Percentiles rank a stretch among this genome's conserved stretches.
Conservation (phyloP, 2,329 filamentous ascomycete species). For the Neodidymelliopsis sp. region DNA sequence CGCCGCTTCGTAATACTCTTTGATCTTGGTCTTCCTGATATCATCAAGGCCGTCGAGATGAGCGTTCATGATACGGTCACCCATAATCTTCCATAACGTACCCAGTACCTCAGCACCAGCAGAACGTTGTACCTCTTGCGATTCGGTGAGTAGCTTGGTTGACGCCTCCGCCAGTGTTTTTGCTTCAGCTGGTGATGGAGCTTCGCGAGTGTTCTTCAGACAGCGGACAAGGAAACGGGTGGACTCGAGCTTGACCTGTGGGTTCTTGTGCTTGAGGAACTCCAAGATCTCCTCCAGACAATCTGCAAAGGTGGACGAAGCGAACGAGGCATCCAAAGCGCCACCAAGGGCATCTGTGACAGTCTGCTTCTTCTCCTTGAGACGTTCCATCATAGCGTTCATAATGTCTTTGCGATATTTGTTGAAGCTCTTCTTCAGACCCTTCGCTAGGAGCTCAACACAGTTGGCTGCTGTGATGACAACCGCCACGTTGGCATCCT, state of each 20-base stretch:
- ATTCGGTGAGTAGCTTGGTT: conserved; percentile 90
- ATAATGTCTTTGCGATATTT: conserved; percentile 84
- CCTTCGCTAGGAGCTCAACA: conserved; percentile 87
- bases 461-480: conserved; percentile 93
- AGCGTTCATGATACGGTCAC: conserved; percentile 92
- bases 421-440: conserved; percentile 76
- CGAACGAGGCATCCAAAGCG: conserved; percentile 77
- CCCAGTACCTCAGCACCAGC: conserved; percentile 92
- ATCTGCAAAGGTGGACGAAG: conserved; percentile 75
- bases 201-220: conserved; percentile 80
- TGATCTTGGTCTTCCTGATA: conserved; percentile 93
- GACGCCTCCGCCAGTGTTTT: conserved; percentile 84
- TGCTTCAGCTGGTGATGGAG: conserved; percentile 84
- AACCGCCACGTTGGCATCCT: conserved; percentile 95
- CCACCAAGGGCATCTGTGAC: conserved; percentile 88
- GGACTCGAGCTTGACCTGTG: conserved; percentile 94
- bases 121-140: conserved; percentile 82
- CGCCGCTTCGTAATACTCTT: conserved; percentile 84
- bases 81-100: conserved; percentile 98
- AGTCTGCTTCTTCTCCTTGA: conserved; percentile 95
- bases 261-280: conserved; percentile 92
- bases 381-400: conserved; percentile 88
- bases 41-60: conserved; percentile 92
- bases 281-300: conserved; percentile 90
- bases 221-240: conserved; percentile 92